Conservation (phyloP, 2,329 filamentous ascomycete genomes). For the Reticulascus tulasneorum region DNA sequence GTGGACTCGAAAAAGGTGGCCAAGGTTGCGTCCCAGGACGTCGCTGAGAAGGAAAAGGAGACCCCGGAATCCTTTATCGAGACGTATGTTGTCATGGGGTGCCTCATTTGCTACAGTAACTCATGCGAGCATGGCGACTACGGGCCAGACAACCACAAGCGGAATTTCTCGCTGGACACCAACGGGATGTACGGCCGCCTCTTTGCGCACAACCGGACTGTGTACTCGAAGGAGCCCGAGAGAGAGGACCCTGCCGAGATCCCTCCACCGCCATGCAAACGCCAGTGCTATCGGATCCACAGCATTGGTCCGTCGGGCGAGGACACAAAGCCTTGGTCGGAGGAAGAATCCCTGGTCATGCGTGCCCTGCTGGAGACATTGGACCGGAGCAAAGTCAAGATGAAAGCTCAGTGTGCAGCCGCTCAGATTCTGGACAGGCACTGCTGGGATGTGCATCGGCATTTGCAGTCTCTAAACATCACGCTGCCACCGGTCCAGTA, state of each 20-base stretch:
- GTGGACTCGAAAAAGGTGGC: conserved; percentile 51
- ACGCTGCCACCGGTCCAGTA: conserved; percentile 21
- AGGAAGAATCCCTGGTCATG: conserved; percentile 45
- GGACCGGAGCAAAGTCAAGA: conserved; percentile 34
- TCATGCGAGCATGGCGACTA: conserved; percentile 61
- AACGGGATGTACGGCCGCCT: conserved; percentile 14
- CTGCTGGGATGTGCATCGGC: conserved; percentile 48
- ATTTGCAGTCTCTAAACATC: conserved; percentile 36
- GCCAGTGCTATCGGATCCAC: conserved; percentile 38
- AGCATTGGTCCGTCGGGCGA: conserved; percentile 2
- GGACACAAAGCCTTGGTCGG: conserved; percentile 36
- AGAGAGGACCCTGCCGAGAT: conserved; percentile 5
- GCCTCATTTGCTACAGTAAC: conserved; percentile 56
- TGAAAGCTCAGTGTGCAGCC: conserved; percentile 43
- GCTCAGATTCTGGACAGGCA: conserved; percentile 46
- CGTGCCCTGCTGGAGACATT: conserved; percentile 42
- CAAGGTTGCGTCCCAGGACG: conserved; percentile 37
- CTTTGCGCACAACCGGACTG: conserved; percentile 10
- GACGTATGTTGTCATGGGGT: conserved; percentile 53
- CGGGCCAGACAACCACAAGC: conserved; percentile 46
- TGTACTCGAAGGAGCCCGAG: conserved; percentile 7
- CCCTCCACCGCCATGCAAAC: conserved; percentile 26
- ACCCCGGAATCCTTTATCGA: conserved; percentile 34
- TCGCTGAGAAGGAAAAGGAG: conserved; percentile 26
- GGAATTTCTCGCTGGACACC: conserved; percentile 48